Conservation (phyloP, 2,329 filamentous ascomycete genomes). For the Botryosphaeria dothidea region DNA sequence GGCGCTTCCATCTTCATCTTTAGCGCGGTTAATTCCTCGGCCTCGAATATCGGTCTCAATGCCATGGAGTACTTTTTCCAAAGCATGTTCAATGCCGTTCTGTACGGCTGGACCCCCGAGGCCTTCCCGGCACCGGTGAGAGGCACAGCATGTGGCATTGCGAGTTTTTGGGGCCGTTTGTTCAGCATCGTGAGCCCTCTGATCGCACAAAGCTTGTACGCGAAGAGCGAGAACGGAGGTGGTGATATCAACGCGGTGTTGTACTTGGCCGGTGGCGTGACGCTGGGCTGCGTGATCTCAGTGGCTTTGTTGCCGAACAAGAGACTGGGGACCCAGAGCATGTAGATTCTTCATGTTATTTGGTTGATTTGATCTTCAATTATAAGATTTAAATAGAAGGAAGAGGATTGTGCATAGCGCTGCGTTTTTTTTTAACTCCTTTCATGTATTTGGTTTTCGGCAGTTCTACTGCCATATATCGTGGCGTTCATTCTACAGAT, state of each 20-base stretch:
- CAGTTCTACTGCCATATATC: background rate
- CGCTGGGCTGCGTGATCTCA: slow-evolving; percentile 54
- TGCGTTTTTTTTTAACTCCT: background rate
- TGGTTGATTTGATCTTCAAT: background rate
- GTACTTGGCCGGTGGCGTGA: slow-evolving; percentile 59
- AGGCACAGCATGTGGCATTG: slow-evolving; percentile 56
- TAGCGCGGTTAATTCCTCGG: slow-evolving; percentile 45
- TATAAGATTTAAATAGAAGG: background rate
- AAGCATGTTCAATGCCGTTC: slow-evolving; percentile 53
- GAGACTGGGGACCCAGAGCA: slow-evolving; percentile 35
- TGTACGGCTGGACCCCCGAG: slow-evolving; percentile 56
- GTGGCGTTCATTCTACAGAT: no score
- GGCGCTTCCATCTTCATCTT: slow-evolving; percentile 48
- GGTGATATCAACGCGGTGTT: slow-evolving; percentile 53
- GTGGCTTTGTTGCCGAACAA: slow-evolving; percentile 51
- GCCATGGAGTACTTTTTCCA: slow-evolving; percentile 57
- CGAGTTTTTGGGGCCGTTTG: slow-evolving; percentile 60
- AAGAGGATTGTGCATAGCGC: background rate
- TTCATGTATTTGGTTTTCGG: background rate
- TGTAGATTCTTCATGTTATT: background rate
- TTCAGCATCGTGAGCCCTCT: slow-evolving; percentile 61
- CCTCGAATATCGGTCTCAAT: slow-evolving; percentile 51
- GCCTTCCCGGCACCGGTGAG: slow-evolving; percentile 53
- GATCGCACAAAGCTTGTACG: slow-evolving; percentile 51
- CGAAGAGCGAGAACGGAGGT: slow-evolving; percentile 25